These are phyloP conservation scores for Glycine latifolia DNA, from an alignment of 306 rosid species.

Conservation along the genomic window DNA sequence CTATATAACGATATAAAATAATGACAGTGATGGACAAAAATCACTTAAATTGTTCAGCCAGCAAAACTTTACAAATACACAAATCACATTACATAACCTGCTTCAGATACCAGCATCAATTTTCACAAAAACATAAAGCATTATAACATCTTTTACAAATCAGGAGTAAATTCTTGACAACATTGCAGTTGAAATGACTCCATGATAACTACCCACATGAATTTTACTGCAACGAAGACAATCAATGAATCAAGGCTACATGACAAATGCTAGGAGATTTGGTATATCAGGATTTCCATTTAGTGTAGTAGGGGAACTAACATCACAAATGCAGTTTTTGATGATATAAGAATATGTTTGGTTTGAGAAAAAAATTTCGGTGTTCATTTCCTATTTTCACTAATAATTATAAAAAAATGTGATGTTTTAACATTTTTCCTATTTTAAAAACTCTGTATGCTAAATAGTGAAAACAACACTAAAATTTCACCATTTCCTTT, in stretches of 20 bases:
- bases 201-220: conserved; percentile 17
- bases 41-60: conserved; percentile 22
- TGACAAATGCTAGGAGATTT: conserved; percentile 16
- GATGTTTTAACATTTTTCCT: too few species aligned
- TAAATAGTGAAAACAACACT: not conserved
- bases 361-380: not conserved
- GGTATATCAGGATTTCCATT: conserved; percentile 17
- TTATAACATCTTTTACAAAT: conserved; percentile 25
- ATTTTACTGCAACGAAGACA: conserved; percentile 14
- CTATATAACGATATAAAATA: not conserved
- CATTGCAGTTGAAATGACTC: conserved; percentile 23
- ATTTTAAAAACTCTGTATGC: not conserved
- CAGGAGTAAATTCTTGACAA: not conserved
- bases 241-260: conserved; percentile 19
- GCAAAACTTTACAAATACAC: conserved; percentile 20
- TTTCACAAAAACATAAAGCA: conserved; percentile 27
- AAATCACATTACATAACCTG: conserved; percentile 22
- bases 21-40: not conserved
- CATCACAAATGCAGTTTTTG: conserved; percentile 2
- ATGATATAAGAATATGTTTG: not conserved
- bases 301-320: not conserved
- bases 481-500: not conserved
- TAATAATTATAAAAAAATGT: too few species aligned
- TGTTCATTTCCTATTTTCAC: not conserved
- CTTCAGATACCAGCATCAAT: conserved; percentile 28